phyloP scores from a whole-genome alignment of 2,329 filamentous ascomycete species.

The Aspergillus intermedius region DNA sequence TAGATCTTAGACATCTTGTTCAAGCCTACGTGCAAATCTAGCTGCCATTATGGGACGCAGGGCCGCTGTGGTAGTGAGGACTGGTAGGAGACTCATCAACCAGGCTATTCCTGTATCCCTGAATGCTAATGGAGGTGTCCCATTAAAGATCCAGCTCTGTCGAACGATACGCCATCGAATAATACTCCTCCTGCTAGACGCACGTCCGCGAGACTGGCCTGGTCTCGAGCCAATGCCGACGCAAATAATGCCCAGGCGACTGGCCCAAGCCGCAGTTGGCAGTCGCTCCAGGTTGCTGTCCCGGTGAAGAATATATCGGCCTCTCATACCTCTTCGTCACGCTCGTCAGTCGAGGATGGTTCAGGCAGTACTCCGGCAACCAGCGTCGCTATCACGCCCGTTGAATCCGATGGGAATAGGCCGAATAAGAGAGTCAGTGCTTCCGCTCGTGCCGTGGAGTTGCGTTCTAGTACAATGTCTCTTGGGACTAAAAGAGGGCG shows the following conservation, averaged over 20 bases:
- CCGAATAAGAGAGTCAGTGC: conserved; percentile 34
- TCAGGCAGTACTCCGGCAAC: conserved; percentile 56
- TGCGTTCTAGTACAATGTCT: conserved; percentile 45
- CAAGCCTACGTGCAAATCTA: not conserved
- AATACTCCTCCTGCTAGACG: conserved; percentile 11
- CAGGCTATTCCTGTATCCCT: not conserved
- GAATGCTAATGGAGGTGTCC: not conserved
- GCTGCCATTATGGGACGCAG: not conserved
- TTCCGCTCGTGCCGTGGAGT: conserved; percentile 40
- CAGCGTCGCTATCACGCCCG: conserved; percentile 52
- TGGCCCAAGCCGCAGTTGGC: not conserved
- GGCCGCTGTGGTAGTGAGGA: not conserved
- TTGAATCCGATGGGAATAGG: conserved; percentile 31
- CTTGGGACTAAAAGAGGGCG: conserved; percentile 23
- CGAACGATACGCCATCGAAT: conserved; percentile 1
- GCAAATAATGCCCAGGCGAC: conserved; percentile 5
- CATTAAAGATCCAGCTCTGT: not conserved
- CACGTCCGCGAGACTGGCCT: conserved; percentile 18
- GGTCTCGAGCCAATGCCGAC: conserved; percentile 4
- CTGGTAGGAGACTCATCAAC: not conserved
- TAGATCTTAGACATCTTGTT: not conserved
- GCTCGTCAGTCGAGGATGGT: conserved; percentile 35
- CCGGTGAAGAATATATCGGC: conserved; percentile 20
- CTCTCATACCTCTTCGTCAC: conserved; percentile 25
- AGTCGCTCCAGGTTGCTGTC: conserved; percentile 25